Conservation (phyloP, 2,329 filamentous ascomycete species). For the Alternaria viburni region DNA sequence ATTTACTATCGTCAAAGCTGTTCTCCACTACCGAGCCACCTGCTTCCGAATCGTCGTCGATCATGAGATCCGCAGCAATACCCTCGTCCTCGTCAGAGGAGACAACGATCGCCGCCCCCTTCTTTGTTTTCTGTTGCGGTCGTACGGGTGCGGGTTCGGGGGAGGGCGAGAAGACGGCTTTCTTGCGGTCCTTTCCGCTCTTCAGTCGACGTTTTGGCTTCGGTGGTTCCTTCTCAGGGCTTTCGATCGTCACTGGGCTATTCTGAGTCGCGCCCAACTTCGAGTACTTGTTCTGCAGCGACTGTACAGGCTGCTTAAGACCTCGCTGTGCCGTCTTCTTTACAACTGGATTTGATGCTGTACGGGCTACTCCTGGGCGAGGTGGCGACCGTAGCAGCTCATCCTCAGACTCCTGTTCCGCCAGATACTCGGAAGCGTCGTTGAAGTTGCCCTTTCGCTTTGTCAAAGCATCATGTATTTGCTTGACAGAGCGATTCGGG, state of each 20-base stretch:
- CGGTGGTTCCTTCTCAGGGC: constrained; percentile 25
- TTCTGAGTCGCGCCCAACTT: constrained; percentile 27
- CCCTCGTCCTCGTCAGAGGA: constrained; percentile 44
- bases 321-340: constrained; percentile 62
- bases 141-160: constrained; percentile 21
- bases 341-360: constrained; percentile 23
- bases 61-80: constrained; percentile 41
- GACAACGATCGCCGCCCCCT: constrained; percentile 20
- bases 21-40: constrained; percentile 39
- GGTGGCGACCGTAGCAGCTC: constrained; percentile 40
- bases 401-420: constrained; percentile 39
- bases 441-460: constrained; percentile 60
- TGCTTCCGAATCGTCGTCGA: constrained; percentile 54
- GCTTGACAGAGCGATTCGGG: constrained; percentile 54
- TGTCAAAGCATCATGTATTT: constrained; percentile 59
- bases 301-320: constrained; percentile 60
- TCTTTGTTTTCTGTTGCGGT: constrained; percentile 24
- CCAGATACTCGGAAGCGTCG: constrained; percentile 52
- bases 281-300: constrained; percentile 64
- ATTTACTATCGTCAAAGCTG: constrained; percentile 56
- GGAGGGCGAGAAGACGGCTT: constrained; percentile 36
- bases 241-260: constrained; percentile 19
- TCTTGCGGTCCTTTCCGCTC: constrained; percentile 50
- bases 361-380: constrained; percentile 28
- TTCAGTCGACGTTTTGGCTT: constrained; percentile 53